Evolutionary conservation across 2,329 filamentous ascomycete species (phyloP), one percentile per base, ranked within the genome.

Genomic region (Camillea tinctor): DNA sequence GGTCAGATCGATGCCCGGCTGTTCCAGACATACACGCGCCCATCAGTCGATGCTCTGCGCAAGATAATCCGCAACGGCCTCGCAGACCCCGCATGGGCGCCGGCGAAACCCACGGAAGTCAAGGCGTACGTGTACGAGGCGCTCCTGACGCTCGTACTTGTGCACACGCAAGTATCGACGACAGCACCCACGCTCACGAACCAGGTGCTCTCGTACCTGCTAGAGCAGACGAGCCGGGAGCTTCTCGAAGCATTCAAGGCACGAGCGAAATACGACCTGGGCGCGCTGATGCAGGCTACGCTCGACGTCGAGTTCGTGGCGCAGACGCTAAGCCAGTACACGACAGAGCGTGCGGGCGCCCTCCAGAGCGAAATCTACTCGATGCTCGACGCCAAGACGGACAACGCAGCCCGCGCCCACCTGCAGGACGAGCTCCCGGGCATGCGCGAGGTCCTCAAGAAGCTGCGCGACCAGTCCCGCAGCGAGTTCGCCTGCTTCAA

Each of bases 281-380:
- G 89, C 4, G 89, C 91, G 6, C 84, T 99, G 55, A 96, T 98
- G 88, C 96, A 99, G 77, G 96, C 96, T 1, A 99, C 95, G 0
- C 85, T 99, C 1, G 95, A 99, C 71, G 93, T 97, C 1, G 95
- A 99, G 76, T 98, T 99, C 72, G 88, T 98, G 59, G 92, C 93
- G 0, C 95, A 99, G 79, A 97, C 94, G 4, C 83, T 99, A 36
- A 91, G 86, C 62, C 89, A 93, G 67, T 99, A 96, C 75, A 95
- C 92, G 0, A 95, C 92, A 0, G 90, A 96, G 59, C 84, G 87
- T 55, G 92, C 93, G 2, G 88, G 87, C 7, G 87, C 93, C 72
- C 83, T 91, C 15, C 95, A 98, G 78, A 90, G 90, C 68, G 87
- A 93, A 73, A 94, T 99, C 53, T 99, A 98, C 75, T 86, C 95